A percentile compares a stretch with the other conserved stretches of the same genome.
phyloP scores from a whole-genome alignment of 306 rosid genomes.

The Prunus campanulata region DNA sequence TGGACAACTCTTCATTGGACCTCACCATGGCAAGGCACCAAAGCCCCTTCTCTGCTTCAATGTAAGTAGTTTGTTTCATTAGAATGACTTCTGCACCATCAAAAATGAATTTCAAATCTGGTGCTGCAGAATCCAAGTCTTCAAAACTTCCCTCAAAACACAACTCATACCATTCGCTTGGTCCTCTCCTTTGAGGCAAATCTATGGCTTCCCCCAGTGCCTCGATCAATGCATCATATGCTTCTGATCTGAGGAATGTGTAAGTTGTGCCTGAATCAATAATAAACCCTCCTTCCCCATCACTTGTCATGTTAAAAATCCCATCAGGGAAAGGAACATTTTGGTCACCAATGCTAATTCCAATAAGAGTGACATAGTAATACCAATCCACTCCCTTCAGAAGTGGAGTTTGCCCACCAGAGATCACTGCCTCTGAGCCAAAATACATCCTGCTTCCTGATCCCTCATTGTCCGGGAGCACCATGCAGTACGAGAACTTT shows the following conservation, averaged over 20 bases:
- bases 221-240: conserved; percentile 9
- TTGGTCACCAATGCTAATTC: conserved; percentile 14
- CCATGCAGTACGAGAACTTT: conserved; percentile 23
- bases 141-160: conserved; percentile 13
- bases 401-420: conserved; percentile 21
- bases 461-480: conserved; percentile 4
- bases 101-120: conserved; percentile 15
- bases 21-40: conserved; percentile 28
- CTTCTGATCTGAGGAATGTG: conserved; percentile 12
- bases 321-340: conserved; percentile 8
- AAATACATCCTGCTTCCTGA: conserved; percentile 20
- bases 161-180: conserved; percentile 7
- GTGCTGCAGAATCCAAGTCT: conserved; percentile 17
- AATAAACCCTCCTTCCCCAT: conserved; percentile 6
- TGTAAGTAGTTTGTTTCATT: conserved; percentile 12
- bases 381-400: not conserved
- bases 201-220: not conserved
- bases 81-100: conserved; percentile 1
- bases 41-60: conserved; percentile 9
- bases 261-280: conserved; percentile 27
- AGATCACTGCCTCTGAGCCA: conserved; percentile 2
- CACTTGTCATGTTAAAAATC: conserved; percentile 1
- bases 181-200: not conserved
- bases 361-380: conserved; percentile 16
- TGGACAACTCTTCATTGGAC: conserved; percentile 9